Conservation (phyloP, 2,329 filamentous ascomycete genomes). For the Coleophoma cylindrospora region DNA sequence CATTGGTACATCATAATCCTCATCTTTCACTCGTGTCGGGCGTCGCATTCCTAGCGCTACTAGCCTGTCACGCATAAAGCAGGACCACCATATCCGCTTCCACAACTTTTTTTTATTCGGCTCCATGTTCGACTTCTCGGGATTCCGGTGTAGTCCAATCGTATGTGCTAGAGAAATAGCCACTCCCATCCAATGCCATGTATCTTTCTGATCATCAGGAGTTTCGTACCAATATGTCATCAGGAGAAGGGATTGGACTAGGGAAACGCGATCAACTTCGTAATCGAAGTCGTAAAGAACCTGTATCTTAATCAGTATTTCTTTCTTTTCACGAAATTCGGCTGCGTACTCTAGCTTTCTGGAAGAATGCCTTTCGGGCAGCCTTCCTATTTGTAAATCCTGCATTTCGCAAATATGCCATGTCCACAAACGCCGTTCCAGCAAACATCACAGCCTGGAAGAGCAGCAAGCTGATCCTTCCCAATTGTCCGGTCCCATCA, state of each 20-base stretch:
- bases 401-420: constrained; percentile 67
- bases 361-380: constrained; percentile 83
- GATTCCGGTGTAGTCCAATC: constrained; percentile 87
- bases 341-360: constrained; percentile 70
- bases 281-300: constrained; percentile 94
- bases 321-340: not conserved
- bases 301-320: constrained; percentile 32
- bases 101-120: constrained; percentile 72
- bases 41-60: constrained; percentile 92
- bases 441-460: constrained; percentile 97
- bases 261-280: constrained; percentile 80
- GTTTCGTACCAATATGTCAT: constrained; percentile 99
- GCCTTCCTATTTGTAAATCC: constrained; percentile 75
- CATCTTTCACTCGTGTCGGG: constrained; percentile 86
- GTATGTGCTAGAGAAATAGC: constrained; percentile 90
- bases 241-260: constrained; percentile 82
- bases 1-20: constrained; percentile 93
- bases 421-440: constrained; percentile 81
- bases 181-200: constrained; percentile 98
- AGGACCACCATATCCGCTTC: constrained; percentile 98
- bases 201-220: constrained; percentile 94
- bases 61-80: constrained; percentile 89
- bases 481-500: constrained; percentile 61
- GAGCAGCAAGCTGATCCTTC: constrained; percentile 75
- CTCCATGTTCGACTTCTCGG: constrained; percentile 71